Base-by-base conservation (phyloP, 805 yeast genomes). In the Lipomyces sp. region DNA sequence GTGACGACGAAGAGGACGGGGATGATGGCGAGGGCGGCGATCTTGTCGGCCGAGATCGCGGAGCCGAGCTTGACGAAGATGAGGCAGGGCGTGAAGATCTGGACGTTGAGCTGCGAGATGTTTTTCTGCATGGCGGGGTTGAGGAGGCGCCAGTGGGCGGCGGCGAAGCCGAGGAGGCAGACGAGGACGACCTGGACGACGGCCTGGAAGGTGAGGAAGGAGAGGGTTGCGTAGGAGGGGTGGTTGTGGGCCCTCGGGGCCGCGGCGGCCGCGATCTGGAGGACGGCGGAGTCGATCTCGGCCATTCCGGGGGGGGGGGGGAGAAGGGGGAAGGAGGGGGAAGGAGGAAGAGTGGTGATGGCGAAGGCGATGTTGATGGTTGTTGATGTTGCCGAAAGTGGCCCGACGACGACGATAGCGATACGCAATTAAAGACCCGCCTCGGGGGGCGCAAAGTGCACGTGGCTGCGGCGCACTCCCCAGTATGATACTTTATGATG, bases 31-130 rank as follows among this genome's bases (percentile, higher is more conserved):
- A 91, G 79, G 63, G 91, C 97, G 36, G 83, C 64, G 63, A 93
- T 76, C 63, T 88, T 90, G 59, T 81, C 75, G 53, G 90, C 68
- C 4, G 93, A 83, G 41, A 93, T 70, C 10, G 80, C 72, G 21
- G 79, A 75, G 1, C 83, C 85, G 62, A 81, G 69, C 55, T 93
- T 93, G 58, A 87, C 78, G 69, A 91, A 93, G 61, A 91, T 89
- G 74, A 91, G 79, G 61, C 96, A 90, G 6, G 98, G 98, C 19
- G 98, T 93, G 73, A 93, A 91, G 45, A 91, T 71, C 69, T 87
- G 91, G 33, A 93, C 97, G 64, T 91, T 91, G 46, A 91, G 74
- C 50, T 76, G 72, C 3, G 93, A 82, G 19, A 91, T 76, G 38
- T 79, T 75, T 65, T 86, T 87, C 61, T 89, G 95, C n/a, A 84